Evolutionary conservation across 768 basidiomycete species (phyloP).

Genomic region (Aureoboletus auriporus): DNA sequence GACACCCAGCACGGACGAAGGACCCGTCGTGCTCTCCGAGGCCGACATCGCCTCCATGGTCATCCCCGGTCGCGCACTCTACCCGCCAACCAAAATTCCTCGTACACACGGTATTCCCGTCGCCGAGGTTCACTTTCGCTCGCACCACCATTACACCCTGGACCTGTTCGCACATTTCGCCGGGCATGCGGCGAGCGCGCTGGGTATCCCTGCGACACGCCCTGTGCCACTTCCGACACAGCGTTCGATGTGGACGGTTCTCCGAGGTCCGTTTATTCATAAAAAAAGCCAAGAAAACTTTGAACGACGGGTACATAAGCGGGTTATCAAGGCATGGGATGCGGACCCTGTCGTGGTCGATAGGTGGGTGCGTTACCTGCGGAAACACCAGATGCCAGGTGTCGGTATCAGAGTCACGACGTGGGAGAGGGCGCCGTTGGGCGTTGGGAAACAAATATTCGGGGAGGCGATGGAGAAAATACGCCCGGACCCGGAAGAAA

Average conservation of each 20-base stretch:
- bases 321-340: slow-evolving; percentile 89
- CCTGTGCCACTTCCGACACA: slow-evolving; percentile 66
- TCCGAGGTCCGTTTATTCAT: slow-evolving; percentile 80
- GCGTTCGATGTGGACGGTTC: slow-evolving; percentile 82
- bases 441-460: slow-evolving; percentile 42
- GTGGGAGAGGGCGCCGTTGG: slow-evolving; percentile 65
- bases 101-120: slow-evolving; percentile 69
- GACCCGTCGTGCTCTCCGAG: slow-evolving; percentile 30
- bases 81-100: slow-evolving; percentile 53
- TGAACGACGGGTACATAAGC: slow-evolving; percentile 76
- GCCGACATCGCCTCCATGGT: slow-evolving; percentile 47
- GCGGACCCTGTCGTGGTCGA: slow-evolving; percentile 74
- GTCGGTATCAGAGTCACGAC: slow-evolving; percentile 82
- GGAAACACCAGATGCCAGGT: slow-evolving; percentile 72
- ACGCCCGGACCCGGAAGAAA: slow-evolving; percentile 30
- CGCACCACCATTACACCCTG: slow-evolving; percentile 63
- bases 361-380: slow-evolving; percentile 76
- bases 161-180: slow-evolving; percentile 83
- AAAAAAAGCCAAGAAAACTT: slow-evolving; percentile 98
- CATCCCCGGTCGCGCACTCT: slow-evolving; percentile 58
- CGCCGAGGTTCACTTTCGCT: slow-evolving; percentile 79
- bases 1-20: neutral
- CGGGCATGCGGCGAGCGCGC: slow-evolving; percentile 75
- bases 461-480: slow-evolving; percentile 34
- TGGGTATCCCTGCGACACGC: slow-evolving; percentile 74